phyloP scores from a whole-genome alignment of 352 stramenopile species.

The Pythium rhizo-oryzae region DNA sequence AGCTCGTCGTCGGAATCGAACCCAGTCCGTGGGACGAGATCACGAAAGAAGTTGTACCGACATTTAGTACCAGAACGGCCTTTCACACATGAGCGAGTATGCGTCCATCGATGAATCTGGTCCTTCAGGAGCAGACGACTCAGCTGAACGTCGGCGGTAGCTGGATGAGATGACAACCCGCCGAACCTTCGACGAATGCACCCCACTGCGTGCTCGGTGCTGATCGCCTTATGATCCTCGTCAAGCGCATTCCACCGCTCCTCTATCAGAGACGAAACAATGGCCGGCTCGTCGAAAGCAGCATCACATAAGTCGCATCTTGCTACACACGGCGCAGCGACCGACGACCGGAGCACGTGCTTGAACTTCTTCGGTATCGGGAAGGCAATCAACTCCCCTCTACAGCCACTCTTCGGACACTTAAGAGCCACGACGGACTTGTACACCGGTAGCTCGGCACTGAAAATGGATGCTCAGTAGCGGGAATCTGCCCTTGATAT shows the following conservation, averaged over 20 bases:
- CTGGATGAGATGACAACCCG: slow-evolving; percentile 14
- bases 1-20: slow-evolving; percentile 25
- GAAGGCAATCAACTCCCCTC: too few relatives aligned
- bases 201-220: slow-evolving; percentile 5
- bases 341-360: slow-evolving; percentile 10
- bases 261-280: slow-evolving; percentile 11
- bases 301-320: slow-evolving; percentile 1
- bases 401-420: too few relatives aligned
- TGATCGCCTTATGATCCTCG: slow-evolving; percentile 8
- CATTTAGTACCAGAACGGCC: slow-evolving; percentile 20
- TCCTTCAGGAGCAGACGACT: slow-evolving; percentile 21
- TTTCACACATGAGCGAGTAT: slow-evolving; percentile 31
- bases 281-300: neutral
- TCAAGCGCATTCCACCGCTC: slow-evolving; percentile 16
- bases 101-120: slow-evolving; percentile 25
- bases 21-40: slow-evolving; percentile 5
- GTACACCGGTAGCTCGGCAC: slow-evolving; percentile 26
- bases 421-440: neutral
- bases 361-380: slow-evolving; percentile 31
- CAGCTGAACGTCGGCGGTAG: slow-evolving; percentile 24
- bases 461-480: slow-evolving; percentile 33
- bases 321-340: slow-evolving; percentile 3
- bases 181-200: slow-evolving; percentile 19
- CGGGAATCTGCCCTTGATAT: slow-evolving; percentile 12
- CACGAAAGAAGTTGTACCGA: slow-evolving; percentile 33